Percentiles rank a stretch among this genome's conserved stretches.
phyloP scores from a whole-genome alignment of 495 filamentous ascomycete species.

The Penicillium odoratum region DNA sequence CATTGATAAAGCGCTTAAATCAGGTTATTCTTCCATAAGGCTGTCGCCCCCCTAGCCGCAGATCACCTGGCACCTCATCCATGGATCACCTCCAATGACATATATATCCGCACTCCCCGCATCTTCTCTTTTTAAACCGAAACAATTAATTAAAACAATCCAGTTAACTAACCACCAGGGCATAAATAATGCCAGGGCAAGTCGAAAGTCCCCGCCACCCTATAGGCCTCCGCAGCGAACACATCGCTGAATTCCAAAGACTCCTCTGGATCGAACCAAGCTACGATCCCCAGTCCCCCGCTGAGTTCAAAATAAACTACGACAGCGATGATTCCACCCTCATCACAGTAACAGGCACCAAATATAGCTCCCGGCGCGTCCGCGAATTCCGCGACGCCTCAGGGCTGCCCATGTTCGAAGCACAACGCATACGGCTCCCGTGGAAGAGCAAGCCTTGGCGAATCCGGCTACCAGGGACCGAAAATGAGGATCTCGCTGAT shows the following conservation, averaged over 20 bases:
- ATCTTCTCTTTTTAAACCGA: too few relatives aligned
- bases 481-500: constrained; percentile 14
- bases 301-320: constrained; percentile 20
- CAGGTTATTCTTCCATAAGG: too few relatives aligned
- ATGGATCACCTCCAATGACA: too few relatives aligned
- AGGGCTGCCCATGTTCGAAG: constrained; percentile 24
- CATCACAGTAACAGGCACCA: constrained; percentile 21
- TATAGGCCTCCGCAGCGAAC: constrained; percentile 6
- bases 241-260: constrained; percentile 11
- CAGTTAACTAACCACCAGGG: background rate
- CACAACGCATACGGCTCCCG: background rate
- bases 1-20: too few relatives aligned
- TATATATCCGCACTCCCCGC: too few relatives aligned
- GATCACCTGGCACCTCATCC: too few relatives aligned
- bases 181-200: background rate
- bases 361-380: constrained; percentile 11
- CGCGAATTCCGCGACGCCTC: constrained; percentile 26
- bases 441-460: constrained; percentile 9
- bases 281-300: constrained; percentile 13
- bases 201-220: constrained; percentile 1
- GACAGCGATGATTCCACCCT: constrained; percentile 17
- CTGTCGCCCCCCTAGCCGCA: too few relatives aligned
- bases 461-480: constrained; percentile 19
- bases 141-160: too few relatives aligned
- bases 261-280: constrained; percentile 20